Evolutionary conservation across 352 stramenopile genomes (phyloP), one percentile per base, ranked within the genome.

Genomic region (Globisporangium recalcitrans): DNA sequence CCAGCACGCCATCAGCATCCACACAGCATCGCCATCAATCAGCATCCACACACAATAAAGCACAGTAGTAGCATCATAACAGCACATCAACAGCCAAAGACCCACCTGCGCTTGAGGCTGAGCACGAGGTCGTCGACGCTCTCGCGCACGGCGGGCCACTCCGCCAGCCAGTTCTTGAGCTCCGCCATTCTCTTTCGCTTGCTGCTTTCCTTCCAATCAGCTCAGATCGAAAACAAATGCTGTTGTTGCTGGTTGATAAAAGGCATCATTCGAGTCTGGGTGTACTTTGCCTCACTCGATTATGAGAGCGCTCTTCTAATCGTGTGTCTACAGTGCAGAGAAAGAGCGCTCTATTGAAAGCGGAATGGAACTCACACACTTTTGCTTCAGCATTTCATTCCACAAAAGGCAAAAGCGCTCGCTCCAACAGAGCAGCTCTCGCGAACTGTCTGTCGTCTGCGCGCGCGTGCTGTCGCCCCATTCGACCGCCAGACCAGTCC

Each of bases 81-180:
- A n/a, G 26, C 10, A 40, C 7, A 42, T 4, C 38, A 44, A 14
- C 38, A 46, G 38, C 16, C 16, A 6, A 31, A 0, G n/a, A 6
- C 72, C 1, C 48, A 87, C 75, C 81, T 84, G 54, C 86, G 78
- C 73, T 95, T 93, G 31, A 95, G 79, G 62, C 79, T 81, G 48
- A 95, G 71, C 57, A 95, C 72, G 22, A 95, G 67, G 42, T 88
- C 80, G 29, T 92, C 80, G 22, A 92, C 79, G 27, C 80, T 72
- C 6, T 75, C 75, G 61, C 71, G 77, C 52, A 95, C 84, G n/a
- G 65, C 72, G 1, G 86, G 86, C 82, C 86, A 93, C 49, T 89
- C 82, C 24, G 74, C 71, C 61, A 95, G 78, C 86, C 86, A 93
- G 24, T 84, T 62, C 68, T 85, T 70, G 22, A 91, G 71, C 60